Base-by-base conservation (phyloP, 208 protist genomes). In the Leishmania martiniquensis region DNA sequence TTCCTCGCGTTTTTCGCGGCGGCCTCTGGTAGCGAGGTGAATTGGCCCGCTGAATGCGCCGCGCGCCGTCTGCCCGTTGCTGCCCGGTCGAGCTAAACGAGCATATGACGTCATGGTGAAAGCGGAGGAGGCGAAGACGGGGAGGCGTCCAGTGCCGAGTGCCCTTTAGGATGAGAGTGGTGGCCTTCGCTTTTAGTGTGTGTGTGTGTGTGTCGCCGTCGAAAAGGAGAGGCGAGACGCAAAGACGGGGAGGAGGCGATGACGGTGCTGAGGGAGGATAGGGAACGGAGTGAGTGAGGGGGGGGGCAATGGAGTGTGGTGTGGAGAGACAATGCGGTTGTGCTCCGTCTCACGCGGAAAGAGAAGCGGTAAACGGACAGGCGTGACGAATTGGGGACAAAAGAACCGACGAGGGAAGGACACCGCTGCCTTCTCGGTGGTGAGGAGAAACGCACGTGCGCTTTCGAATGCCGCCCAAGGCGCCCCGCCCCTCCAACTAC, bases 1-100 rank as follows among this genome's bases (percentile, higher is more conserved):
- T 99, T 99, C 87, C 72, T 99, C 9, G 98, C 98, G 74, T 98
- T 99, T 79, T 83, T 99, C 29, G 87, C 90, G 1, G 98, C 98
- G 0, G 97, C 96, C 0, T 86, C 92, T 20, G 83, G 79, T 63
- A 90, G 85, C 72, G 84, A 90, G 69, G 86, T 88, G 75, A 85
- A 77, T 59, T 97, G 89, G 90, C 93, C 90, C 4, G 59, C 78
- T 2, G 71, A 52, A 45, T 94, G 88, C 81, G 20, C 82, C 12
- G 47, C 29, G 49, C 91, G 89, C 55, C 89, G 93, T 15, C 54
- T 94, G 32, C 75, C 84, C 25, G 57, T 39, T 29, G 57, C 69
- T 4, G 13, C 55, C 47, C 60, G 44, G 9, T 13, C 59, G 2
- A 55, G 69, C 37, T 69, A 76, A 62, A 47, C 25, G n/a, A 47